Percentiles rank a stretch among this genome's conserved stretches.
Evolutionary conservation across 495 filamentous ascomycete species (phyloP).

Genomic region (Penicillium pancosmium): DNA sequence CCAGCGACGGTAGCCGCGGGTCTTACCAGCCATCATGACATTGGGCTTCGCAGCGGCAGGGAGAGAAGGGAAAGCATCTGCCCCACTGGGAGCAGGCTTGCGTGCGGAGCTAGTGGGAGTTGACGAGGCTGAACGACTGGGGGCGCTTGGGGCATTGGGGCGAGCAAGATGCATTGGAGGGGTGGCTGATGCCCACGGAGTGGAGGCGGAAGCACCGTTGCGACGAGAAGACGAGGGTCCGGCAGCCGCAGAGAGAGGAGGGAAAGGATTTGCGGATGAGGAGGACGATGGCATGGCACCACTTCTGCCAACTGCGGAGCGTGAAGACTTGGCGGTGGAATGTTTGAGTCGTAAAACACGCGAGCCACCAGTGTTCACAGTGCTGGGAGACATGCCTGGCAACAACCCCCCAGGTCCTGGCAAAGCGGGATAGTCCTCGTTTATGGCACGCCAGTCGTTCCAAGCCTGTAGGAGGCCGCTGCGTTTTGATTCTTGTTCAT

Average conservation of each 20-base stretch:
- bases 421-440: constrained; percentile 93
- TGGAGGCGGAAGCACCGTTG: constrained; percentile 40
- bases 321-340: constrained; percentile 72
- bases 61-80: constrained; percentile 75
- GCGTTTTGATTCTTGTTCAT: constrained; percentile 76
- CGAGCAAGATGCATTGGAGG: constrained; percentile 33
- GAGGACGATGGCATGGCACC: constrained; percentile 36
- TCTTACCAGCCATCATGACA: constrained; percentile 79
- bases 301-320: constrained; percentile 57
- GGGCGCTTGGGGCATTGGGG: constrained; percentile 32
- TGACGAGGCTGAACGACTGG: constrained; percentile 21
- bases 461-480: constrained; percentile 76
- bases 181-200: constrained; percentile 51
- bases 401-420: constrained; percentile 67
- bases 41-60: constrained; percentile 77
- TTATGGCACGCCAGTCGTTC: constrained; percentile 93
- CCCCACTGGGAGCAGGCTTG: constrained; percentile 8
- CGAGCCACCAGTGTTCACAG: constrained; percentile 44
- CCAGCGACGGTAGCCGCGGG: constrained; percentile 68
- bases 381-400: constrained; percentile 49
- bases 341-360: constrained; percentile 75
- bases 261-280: constrained; percentile 45
- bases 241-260: constrained; percentile 48
- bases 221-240: constrained; percentile 35
- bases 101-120: constrained; percentile 27